Percentiles rank a stretch among this genome's conserved stretches.
Conservation (phyloP, 2,329 filamentous ascomycete species). For the Pochonia chlamydosporia region DNA sequence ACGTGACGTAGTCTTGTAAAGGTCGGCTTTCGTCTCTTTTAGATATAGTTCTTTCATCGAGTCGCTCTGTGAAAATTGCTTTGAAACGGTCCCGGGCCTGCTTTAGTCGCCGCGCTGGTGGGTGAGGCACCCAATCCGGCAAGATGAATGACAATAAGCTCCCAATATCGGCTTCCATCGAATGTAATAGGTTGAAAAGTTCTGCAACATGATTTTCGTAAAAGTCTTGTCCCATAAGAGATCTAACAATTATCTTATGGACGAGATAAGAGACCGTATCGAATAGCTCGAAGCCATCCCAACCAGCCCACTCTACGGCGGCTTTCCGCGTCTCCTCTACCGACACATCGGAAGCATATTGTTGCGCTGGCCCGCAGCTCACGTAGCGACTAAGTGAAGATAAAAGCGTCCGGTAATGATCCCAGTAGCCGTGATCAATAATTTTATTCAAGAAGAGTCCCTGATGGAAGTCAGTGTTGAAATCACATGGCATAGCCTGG, state of each 20-base stretch:
- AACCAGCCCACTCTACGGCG: conserved; percentile 10
- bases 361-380: background rate
- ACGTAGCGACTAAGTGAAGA: conserved; percentile 10
- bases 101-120: conserved; percentile 8
- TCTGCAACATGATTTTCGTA: conserved; percentile 9
- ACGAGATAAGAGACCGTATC: too few species aligned
- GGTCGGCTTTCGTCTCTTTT: background rate
- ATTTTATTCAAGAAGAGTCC: conserved; percentile 13
- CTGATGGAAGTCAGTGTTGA: too few species aligned
- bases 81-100: conserved; percentile 11
- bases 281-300: too few species aligned
- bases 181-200: conserved; percentile 10
- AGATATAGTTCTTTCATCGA: conserved; percentile 8
- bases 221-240: conserved; percentile 17
- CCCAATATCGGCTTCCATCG: conserved; percentile 11
- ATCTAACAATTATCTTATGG: too few species aligned
- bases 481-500: too few species aligned
- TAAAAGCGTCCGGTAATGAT: conserved; percentile 8
- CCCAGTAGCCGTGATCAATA: conserved; percentile 9
- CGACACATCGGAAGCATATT: conserved; percentile 3
- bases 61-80: conserved; percentile 12
- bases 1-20: conserved; percentile 13
- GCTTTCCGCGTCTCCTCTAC: conserved; percentile 12
- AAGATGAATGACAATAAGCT: conserved; percentile 9
- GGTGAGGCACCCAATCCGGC: conserved; percentile 12